Evolutionary conservation across 805 yeast genomes (phyloP).

Genomic region (Saturnispora ahearnii): DNA sequence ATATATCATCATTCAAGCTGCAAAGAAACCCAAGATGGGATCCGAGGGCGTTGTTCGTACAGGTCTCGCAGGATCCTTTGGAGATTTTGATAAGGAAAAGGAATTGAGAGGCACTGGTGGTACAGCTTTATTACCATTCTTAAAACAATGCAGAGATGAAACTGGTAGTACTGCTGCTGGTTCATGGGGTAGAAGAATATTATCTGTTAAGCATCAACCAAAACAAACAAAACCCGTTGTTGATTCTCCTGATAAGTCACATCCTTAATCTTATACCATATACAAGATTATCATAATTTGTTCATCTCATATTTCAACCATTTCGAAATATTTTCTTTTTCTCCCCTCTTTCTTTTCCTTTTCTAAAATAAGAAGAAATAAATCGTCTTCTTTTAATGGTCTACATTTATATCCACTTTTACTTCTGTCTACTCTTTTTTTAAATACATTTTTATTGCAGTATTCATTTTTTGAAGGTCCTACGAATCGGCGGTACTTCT

Average conservation of each 20-base stretch:
- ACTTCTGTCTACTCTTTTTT: background rate
- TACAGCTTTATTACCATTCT: slow-evolving; percentile 79
- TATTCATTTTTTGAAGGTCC: too few species aligned
- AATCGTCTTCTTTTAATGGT: background rate
- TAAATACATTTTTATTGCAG: too few species aligned
- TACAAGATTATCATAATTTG: too few species aligned
- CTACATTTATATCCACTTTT: background rate
- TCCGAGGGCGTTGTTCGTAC: slow-evolving; percentile 39
- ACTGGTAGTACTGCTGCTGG: slow-evolving; percentile 94
- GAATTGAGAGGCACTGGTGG: slow-evolving; percentile 89
- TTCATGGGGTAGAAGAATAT: slow-evolving; percentile 73
- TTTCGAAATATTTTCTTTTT: background rate
- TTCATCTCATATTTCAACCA: background rate
- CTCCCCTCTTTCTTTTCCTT: too few species aligned
- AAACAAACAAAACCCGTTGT: background rate
- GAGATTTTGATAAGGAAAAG: slow-evolving; percentile 31
- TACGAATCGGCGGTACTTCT: too few species aligned
- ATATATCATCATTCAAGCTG: slow-evolving; percentile 75
- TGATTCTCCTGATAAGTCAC: background rate
- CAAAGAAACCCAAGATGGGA: slow-evolving; percentile 42
- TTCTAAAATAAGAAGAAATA: too few species aligned
- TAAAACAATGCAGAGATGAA: slow-evolving; percentile 93
- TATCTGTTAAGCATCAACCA: slow-evolving; percentile 39
- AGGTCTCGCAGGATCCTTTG: slow-evolving; percentile 44
- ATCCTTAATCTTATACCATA: too few species aligned